Evolutionary conservation across 2,329 filamentous ascomycete genomes (phyloP).

Genomic region (Chaetomium strumarium): DNA sequence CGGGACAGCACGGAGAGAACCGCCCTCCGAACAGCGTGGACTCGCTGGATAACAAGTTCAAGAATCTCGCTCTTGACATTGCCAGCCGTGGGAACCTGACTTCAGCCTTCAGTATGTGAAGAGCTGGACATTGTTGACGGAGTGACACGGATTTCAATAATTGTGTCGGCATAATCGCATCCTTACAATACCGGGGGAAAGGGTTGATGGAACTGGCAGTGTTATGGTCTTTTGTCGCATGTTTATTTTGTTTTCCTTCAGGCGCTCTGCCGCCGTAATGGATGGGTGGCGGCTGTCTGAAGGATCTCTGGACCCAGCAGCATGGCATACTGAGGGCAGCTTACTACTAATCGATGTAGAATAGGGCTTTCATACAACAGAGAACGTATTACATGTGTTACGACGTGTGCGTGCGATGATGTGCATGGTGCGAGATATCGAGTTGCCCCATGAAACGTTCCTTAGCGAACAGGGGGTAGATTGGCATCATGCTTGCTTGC

Average conservation of each 20-base stretch:
- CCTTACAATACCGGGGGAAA: not conserved
- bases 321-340: conserved; percentile 20
- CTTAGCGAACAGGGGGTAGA: too few species aligned
- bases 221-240: conserved; percentile 9
- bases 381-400: conserved; percentile 7
- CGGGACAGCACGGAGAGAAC: conserved; percentile 41
- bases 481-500: too few species aligned
- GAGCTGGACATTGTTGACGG: not conserved
- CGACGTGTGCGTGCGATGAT: not conserved
- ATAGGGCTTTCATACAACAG: conserved; percentile 19
- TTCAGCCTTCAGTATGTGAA: conserved; percentile 16
- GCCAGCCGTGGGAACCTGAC: conserved; percentile 13
- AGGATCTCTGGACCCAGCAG: conserved; percentile 1
- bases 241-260: conserved; percentile 11
- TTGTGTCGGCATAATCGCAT: not conserved
- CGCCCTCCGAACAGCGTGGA: conserved; percentile 34
- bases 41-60: conserved; percentile 28
- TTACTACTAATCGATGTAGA: conserved; percentile 23
- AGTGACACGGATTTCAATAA: not conserved
- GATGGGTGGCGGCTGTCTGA: conserved; percentile 8
- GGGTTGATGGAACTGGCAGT: not conserved
- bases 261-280: conserved; percentile 7
- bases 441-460: too few species aligned
- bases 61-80: conserved; percentile 17
- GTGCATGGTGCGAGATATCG: not conserved